Base-by-base conservation (phyloP, 2,329 filamentous ascomycete species). In the Leptographium lundbergii region DNA sequence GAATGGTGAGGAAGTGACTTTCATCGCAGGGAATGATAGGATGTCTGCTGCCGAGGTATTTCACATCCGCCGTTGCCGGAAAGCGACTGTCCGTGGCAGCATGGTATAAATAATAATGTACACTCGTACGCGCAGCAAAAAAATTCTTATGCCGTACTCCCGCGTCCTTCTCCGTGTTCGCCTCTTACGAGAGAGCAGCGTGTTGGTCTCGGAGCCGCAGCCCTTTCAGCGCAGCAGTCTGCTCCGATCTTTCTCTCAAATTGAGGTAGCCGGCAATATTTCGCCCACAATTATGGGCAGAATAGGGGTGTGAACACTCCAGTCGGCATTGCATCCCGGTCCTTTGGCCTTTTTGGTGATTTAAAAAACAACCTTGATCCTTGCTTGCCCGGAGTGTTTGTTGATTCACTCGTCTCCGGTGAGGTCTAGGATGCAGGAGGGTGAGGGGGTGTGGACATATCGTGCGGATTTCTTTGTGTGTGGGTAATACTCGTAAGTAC, bases 51-150 rank as follows among this genome's bases (percentile, higher is more conserved):
- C 53, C 53, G 53, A 55, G 53, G 53, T 25, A 55, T 55, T 45
- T 55, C n/a, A 25, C 53, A 45, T 55, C 53, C 53, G 53, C 53
- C 53, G 36, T 29, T 55, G 53, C 53, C 53, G 53, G 51, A 19
- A 52, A 6, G 32, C 34, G 22, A 55, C 11, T 25, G 24, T 19
- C 10, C 9, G 24, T 25, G 47, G 22, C 47, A 51, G 24, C 47
- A 29, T 14, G 48, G 6, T 27, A 22, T 50, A 50, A 13, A 50
- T 50, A 50, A 14, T 50, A 24, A 17, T 25, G 45, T n/a, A 45
- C 39, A 48, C n/a, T 50, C 47, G 47, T 50, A 9, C 24, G 22
- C 22, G 24, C n/a, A 50, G 24, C 11, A 24, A 48, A 6, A 11
- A 11, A 2, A 3, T 25, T 17, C 22, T 11, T 10, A 25, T 27